Base-by-base conservation (phyloP, 1,284 basidiomycete genomes). In the Sanghuangporus baumii region DNA sequence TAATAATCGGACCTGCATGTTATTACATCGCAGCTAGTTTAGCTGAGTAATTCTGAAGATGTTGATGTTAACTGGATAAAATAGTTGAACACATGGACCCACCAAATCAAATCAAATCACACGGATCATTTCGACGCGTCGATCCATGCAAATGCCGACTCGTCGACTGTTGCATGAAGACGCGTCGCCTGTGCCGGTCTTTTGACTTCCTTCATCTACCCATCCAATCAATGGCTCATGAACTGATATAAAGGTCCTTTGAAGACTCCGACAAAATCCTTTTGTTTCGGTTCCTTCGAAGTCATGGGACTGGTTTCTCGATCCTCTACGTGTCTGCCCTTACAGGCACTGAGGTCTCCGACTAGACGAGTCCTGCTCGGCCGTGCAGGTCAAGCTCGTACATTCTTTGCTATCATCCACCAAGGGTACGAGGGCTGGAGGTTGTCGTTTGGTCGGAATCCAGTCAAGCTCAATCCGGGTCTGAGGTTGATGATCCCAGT, bases 381-480 rank as follows among this genome's bases (percentile, higher is more conserved):
- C 7, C 37, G 36, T 1, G 20, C 55, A 14, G 47, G 31, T 31
- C 60, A 57, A 50, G 59, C 43, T 23, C 62, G 69, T 23, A 60
- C 52, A 37, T 74, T 82, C 61, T 64, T 81, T 40, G 79, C 79
- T 1, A 76, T 82, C 56, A 76, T 83, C 46, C 69, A 80, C 43
- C 81, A 83, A 71, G 81, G 80, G 3, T 72, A 77, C 61, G 80
- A 82, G 69, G 80, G 74, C 56, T 82, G 80, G 79, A 72, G 81
- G 16, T 70, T 83, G 38, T 79, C 79, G 46, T 68, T 83, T 36
- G 81, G 81, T 16, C 72, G 75, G 16, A 68, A 76, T 60, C 81
- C 81, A 11, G 74, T 75, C 1, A 74, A 72, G 23, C 70, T 83
- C 3, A 63, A 66, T 2, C 80, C 81, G 2, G 81, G 81, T 0